These are phyloP conservation scores for Penicillium chermesinum DNA, from an alignment of 495 filamentous ascomycete species.

Conservation along the genomic window DNA sequence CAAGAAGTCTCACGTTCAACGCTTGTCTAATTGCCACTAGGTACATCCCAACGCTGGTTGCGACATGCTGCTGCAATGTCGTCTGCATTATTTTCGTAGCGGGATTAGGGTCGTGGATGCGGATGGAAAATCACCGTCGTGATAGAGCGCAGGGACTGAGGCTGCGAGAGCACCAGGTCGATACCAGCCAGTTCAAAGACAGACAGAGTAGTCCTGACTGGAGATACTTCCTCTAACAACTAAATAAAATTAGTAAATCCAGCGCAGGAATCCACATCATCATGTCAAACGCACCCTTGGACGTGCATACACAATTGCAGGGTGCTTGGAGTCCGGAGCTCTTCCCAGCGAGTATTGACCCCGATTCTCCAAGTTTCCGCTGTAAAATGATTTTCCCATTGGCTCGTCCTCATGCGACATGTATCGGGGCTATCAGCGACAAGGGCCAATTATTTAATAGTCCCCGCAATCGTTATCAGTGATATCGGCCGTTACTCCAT, in stretches of 20 bases:
- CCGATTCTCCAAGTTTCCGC: no score
- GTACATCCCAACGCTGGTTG: slow-evolving; percentile 60
- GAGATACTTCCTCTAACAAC: slow-evolving; percentile 54
- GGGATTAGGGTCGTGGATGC: slow-evolving; percentile 58
- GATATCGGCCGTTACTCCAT: neutral
- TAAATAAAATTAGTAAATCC: no score
- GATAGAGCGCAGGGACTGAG: slow-evolving; percentile 54
- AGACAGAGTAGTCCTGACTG: slow-evolving; percentile 56
- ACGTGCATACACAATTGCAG: no score
- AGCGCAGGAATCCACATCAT: no score
- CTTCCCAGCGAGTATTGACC: no score
- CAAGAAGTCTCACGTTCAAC: neutral
- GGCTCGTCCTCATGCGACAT: neutral
- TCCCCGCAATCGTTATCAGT: neutral
- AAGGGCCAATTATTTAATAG: neutral
- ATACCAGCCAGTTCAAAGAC: slow-evolving; percentile 56
- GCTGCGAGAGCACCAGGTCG: slow-evolving; percentile 51
- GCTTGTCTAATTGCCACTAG: slow-evolving; percentile 7
- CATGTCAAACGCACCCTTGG: no score
- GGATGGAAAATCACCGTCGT: slow-evolving; percentile 57
- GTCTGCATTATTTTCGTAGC: slow-evolving; percentile 52
- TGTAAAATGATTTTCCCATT: no score
- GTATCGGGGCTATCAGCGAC: neutral
- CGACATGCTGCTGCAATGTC: slow-evolving; percentile 66
- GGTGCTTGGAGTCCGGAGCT: no score